Evolutionary conservation across 495 filamentous ascomycete species (phyloP).

Genomic region (Usnea hakonensis): DNA sequence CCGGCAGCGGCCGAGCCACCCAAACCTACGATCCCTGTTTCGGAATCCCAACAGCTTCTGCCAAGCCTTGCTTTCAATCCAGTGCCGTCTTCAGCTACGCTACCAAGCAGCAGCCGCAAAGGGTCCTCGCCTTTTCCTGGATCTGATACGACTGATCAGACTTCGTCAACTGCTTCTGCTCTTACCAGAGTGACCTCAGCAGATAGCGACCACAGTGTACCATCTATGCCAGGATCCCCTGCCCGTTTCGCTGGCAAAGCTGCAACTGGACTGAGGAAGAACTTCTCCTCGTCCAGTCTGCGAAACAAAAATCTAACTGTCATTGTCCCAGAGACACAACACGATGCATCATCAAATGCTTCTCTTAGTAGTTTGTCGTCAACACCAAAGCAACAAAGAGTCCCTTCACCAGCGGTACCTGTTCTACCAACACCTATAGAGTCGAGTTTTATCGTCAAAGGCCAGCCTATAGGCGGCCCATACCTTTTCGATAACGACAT

Average conservation of each 20-base stretch:
- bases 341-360: slow-evolving; percentile 63
- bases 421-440: slow-evolving; percentile 63
- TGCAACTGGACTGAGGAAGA: slow-evolving; percentile 59
- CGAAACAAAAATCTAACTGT: slow-evolving; percentile 68
- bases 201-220: slow-evolving; percentile 35
- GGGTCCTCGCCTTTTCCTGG: slow-evolving; percentile 23
- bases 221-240: slow-evolving; percentile 38
- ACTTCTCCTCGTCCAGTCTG: slow-evolving; percentile 69
- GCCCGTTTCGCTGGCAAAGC: slow-evolving; percentile 43
- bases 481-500: slow-evolving; percentile 83
- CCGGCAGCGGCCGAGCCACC: slow-evolving; percentile 19
- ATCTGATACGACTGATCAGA: slow-evolving; percentile 18
- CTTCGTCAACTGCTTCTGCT: slow-evolving; percentile 18
- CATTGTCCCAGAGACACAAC: slow-evolving; percentile 57
- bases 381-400: slow-evolving; percentile 42
- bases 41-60: slow-evolving; percentile 16
- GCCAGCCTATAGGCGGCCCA: slow-evolving; percentile 56
- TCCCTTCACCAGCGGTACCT: slow-evolving; percentile 45
- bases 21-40: slow-evolving; percentile 23
- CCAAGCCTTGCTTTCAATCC: slow-evolving; percentile 11
- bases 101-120: slow-evolving; percentile 19
- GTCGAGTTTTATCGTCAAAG: slow-evolving; percentile 46
- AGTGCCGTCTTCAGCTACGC: slow-evolving; percentile 8
- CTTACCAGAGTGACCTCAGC: slow-evolving; percentile 37
- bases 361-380: slow-evolving; percentile 63